Evolutionary conservation across 2,329 filamentous ascomycete species (phyloP).

Genomic region (Trichothecium roseum): DNA sequence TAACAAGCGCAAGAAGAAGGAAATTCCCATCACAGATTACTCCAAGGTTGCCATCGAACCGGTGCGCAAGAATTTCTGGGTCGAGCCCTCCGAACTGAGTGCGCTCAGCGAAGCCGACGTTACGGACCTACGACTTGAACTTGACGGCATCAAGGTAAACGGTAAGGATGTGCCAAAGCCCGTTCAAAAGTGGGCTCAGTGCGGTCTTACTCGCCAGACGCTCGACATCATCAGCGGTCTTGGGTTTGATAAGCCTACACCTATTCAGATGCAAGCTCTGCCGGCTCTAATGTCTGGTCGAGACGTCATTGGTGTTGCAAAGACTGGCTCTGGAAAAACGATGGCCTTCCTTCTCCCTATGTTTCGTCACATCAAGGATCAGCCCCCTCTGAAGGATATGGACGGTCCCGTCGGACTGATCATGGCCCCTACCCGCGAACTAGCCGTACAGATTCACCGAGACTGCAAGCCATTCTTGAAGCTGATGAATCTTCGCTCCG

Average conservation of each 20-base stretch:
- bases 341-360: constrained; percentile 92
- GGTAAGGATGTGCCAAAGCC: constrained; percentile 85
- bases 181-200: constrained; percentile 94
- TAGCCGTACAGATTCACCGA: constrained; percentile 86
- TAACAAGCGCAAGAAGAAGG: constrained; percentile 79
- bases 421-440: constrained; percentile 87
- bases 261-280: constrained; percentile 91
- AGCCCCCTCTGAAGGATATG: constrained; percentile 66
- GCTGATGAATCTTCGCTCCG: constrained; percentile 70
- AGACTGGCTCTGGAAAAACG: constrained; percentile 96
- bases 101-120: constrained; percentile 80
- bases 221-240: constrained; percentile 74
- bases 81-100: constrained; percentile 74
- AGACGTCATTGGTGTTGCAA: constrained; percentile 92
- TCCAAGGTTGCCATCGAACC: constrained; percentile 74
- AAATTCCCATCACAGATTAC: constrained; percentile 82
- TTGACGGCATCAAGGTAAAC: constrained; percentile 91
- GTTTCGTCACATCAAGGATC: constrained; percentile 97
- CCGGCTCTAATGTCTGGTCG: constrained; percentile 92
- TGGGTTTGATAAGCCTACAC: constrained; percentile 79
- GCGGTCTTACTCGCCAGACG: constrained; percentile 77
- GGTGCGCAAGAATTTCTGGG: constrained; percentile 92
- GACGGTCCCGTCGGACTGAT: constrained; percentile 85
- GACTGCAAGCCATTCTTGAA: constrained; percentile 94
- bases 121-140: constrained; percentile 67